Base-by-base conservation (phyloP, 2,329 filamentous ascomycete genomes). In the Karstenula rhodostoma region DNA sequence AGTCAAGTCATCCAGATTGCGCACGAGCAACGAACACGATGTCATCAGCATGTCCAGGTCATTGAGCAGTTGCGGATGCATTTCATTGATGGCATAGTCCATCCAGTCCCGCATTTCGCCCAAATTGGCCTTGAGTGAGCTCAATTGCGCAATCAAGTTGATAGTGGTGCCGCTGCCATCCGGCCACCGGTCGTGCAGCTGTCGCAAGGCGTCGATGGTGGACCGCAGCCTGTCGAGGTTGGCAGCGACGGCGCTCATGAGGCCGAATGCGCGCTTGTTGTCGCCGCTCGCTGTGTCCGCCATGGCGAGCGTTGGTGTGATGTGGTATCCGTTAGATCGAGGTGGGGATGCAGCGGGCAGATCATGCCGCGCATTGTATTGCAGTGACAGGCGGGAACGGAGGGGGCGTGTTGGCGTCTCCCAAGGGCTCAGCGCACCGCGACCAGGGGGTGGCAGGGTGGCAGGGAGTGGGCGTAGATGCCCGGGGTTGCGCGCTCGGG, bases 81-180 rank as follows among this genome's bases (percentile, higher is more conserved):
- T 64, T 56, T 76, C 73, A 46, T 68, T 64, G 53, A 76, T 67
- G 2, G 69, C 71, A 67, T 70, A 72, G 25, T 71, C 72, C 58
- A 77, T 70, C 73, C 73, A 76, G 58, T 76, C 73, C 47, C 73
- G 70, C 62, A 76, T 74, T 57, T 72, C 73, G 15, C 66, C 69
- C 48, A 76, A 68, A 48, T 70, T 74, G 15, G 74, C 73, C 56
- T 75, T 76, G 44, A 77, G 58, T 0, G 74, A 68, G 1, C 74
- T 74, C 33, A 76, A 56, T 56, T 77, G 74, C 48, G 75, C 75
- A 61, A 77, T 76, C 22, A 77, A 66, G 53, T 77, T 76, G 62
- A 77, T 77, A 19, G 69, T 72, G 8, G 67, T 68, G 50, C 64
- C 67, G 60, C 69, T 69, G 65, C 64, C 61, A 61, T 73, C 73